These are phyloP conservation scores for Yueomyces sp. DNA, from an alignment of 805 yeast genomes.

Conservation along the genomic window DNA sequence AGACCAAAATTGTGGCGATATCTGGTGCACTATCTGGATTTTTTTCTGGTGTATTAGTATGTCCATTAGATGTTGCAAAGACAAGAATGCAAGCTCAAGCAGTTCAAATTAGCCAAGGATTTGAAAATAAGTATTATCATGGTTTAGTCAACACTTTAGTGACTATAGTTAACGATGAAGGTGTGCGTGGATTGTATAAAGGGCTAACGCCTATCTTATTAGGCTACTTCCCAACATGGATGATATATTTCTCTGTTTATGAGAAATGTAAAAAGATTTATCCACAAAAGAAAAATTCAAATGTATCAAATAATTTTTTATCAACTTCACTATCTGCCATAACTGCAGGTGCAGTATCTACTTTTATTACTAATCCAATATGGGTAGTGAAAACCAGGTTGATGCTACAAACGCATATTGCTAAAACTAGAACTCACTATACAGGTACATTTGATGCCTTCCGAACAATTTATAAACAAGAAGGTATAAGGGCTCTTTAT, in stretches of 20 bases:
- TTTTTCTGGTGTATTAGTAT: slow-evolving; percentile 74
- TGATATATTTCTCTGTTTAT: slow-evolving; percentile 83
- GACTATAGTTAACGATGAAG: slow-evolving; percentile 64
- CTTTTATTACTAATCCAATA: slow-evolving; percentile 81
- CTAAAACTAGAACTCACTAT: slow-evolving; percentile 25
- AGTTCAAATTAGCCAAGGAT: slow-evolving; percentile 17
- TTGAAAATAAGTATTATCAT: slow-evolving; percentile 29
- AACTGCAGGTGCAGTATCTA: slow-evolving; percentile 78
- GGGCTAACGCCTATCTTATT: slow-evolving; percentile 86
- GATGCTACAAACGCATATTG: slow-evolving; percentile 58
- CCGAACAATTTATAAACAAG: slow-evolving; percentile 58
- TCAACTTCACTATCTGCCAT: slow-evolving; percentile 48
- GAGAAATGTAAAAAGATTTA: slow-evolving; percentile 56
- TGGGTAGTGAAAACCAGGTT: slow-evolving; percentile 96
- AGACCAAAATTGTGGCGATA: slow-evolving; percentile 54
- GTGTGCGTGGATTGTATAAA: slow-evolving; percentile 69
- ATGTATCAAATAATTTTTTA: slow-evolving; percentile 24
- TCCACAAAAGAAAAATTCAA: slow-evolving; percentile 23
- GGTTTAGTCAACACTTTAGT: slow-evolving; percentile 53
- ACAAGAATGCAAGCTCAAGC: slow-evolving; percentile 93
- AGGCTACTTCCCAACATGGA: slow-evolving; percentile 97
- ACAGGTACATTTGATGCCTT: slow-evolving; percentile 78
- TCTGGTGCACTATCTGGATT: slow-evolving; percentile 95
- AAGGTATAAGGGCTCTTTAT: slow-evolving; percentile 73
- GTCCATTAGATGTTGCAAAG: slow-evolving; percentile 93